phyloP scores from a whole-genome alignment of 2,329 filamentous ascomycete species.

The Colletotrichum sp. region DNA sequence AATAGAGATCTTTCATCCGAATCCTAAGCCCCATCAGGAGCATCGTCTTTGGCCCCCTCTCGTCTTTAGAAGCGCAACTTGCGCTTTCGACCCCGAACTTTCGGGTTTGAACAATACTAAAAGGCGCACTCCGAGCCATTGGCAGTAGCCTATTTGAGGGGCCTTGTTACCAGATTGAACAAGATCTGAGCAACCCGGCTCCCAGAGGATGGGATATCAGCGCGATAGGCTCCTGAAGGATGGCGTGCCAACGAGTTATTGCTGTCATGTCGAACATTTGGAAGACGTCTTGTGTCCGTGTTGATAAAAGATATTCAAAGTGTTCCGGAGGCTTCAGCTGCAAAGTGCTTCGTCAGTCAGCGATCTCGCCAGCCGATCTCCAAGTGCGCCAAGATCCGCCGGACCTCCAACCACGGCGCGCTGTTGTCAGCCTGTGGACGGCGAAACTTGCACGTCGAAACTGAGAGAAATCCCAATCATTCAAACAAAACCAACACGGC shows the following conservation, averaged over 20 bases:
- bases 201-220: rapidly evolving
- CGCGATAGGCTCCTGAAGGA: rapidly evolving
- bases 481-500: not conserved
- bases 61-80: not conserved
- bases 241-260: not conserved
- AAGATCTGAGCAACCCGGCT: not conserved
- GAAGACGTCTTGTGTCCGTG: not conserved
- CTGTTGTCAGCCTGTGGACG: too few relatives aligned
- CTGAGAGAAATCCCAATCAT: not conserved
- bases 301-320: not conserved
- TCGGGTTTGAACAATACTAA: not conserved
- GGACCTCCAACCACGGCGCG: not conserved
- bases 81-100: not conserved
- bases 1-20: not conserved
- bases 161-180: rapidly evolving
- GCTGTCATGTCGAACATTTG: not conserved
- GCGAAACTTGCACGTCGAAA: not conserved
- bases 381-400: too few relatives aligned
- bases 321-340: too few relatives aligned
- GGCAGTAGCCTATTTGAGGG: not conserved
- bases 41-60: not conserved
- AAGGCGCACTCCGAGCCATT: not conserved
- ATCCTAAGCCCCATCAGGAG: not conserved
- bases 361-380: not conserved
- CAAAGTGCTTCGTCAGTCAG: not conserved